These are phyloP conservation scores for Williopsis jadinii DNA, from an alignment of 1,139 yeast genomes.

Conservation along the genomic window DNA sequence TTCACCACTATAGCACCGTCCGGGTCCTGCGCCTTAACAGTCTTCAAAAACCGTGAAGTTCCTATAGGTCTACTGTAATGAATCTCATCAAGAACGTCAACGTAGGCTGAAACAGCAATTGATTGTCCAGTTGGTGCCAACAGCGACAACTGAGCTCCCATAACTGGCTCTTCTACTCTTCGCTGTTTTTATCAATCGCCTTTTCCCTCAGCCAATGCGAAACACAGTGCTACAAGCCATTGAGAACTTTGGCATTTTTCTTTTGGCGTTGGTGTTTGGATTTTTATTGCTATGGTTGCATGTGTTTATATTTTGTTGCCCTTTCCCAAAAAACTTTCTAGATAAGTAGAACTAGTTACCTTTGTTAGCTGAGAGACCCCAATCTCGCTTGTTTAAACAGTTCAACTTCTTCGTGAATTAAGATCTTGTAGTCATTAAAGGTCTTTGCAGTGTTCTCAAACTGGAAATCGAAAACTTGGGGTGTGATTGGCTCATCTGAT, in stretches of 20 bases:
- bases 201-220: not conserved
- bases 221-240: too few relatives aligned
- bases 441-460: conserved; percentile 40
- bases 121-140: conserved; percentile 90
- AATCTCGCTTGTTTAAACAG: conserved; percentile 26
- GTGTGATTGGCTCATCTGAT: conserved; percentile 43
- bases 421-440: conserved; percentile 34
- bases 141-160: conserved; percentile 86
- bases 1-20: conserved; percentile 73
- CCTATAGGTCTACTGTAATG: conserved; percentile 67
- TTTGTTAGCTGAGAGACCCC: conserved; percentile 5
- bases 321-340: not conserved
- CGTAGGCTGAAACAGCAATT: conserved; percentile 84
- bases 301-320: not conserved
- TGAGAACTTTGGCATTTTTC: too few relatives aligned
- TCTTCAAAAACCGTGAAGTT: conserved; percentile 76
- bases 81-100: conserved; percentile 66
- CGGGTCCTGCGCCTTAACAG: conserved; percentile 68
- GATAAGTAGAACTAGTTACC: not conserved
- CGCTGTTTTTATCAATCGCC: not conserved
- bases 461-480: conserved; percentile 48
- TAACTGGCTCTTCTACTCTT: conserved; percentile 20
- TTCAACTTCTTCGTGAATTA: conserved; percentile 42
- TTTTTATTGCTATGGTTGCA: not conserved
- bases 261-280: not conserved